Evolutionary conservation across 2,329 filamentous ascomycete species (phyloP), one percentile per base, ranked within the genome.

Genomic region (Penicillium vulpinum): DNA sequence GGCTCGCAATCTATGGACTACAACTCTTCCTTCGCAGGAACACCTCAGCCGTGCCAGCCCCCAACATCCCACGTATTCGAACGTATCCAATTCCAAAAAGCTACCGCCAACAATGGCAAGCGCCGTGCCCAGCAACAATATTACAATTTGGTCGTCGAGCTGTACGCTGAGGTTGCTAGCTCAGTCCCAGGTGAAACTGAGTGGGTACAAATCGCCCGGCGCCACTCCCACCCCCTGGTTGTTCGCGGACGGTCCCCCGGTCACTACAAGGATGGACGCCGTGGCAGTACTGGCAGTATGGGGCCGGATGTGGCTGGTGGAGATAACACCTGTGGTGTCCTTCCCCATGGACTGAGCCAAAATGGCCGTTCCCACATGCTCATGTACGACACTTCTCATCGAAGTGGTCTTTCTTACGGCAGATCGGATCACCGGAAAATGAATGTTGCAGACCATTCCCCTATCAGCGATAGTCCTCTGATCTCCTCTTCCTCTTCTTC

Each of bases 81-180:
- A 70, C 87, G 92, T 11, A 94, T 96, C 50, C 92, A 96, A 67
- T 97, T 96, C 82, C 95, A 96, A 73, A 90, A 91, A 62, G 92
- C 92, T 1, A 96, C 92, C 0, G 91, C 91, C 24, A 97, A 96
- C 77, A 97, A 97, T 64, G 92, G 92, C 45, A 96, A 96, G 73
- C 83, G 92, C 64, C 83, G 92, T 55, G 92, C 92, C 1, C 91
- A 92, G 18, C 92, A 97, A 70, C 92, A 96, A 67, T 96, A 92
- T 73, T 96, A 95, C 69, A 90, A 94, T 67, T 81, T 97, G n/a
- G 85, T 95, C 44, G 88, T 96, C 4, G 91, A 96, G 70, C 84
- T 95, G 1, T 91, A 86, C 74, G 90, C 84, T 8, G 87, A 92
- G 62, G 77, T 91, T 8, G 81, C 85, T 2, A 70, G 67, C 35